phyloP scores from a whole-genome alignment of 2,329 filamentous ascomycete genomes.

The Xylaria sp. region DNA sequence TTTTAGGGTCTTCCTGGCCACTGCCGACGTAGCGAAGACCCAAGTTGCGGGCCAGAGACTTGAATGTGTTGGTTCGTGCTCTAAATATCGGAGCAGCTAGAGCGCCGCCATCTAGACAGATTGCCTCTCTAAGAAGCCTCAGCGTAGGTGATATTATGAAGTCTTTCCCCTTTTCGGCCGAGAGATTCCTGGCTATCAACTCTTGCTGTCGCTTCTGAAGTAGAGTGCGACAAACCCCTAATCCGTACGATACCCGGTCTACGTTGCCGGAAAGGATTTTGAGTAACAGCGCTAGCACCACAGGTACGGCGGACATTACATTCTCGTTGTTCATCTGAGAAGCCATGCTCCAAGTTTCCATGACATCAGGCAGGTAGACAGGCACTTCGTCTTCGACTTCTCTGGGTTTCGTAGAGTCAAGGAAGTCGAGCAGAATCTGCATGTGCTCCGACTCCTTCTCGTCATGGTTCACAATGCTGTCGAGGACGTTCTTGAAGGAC shows the following conservation, averaged over 20 bases:
- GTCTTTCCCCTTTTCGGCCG: conserved; percentile 83
- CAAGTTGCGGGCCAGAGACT: conserved; percentile 83
- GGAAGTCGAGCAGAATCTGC: conserved; percentile 75
- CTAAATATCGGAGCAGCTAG: conserved; percentile 82
- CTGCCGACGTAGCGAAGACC: conserved; percentile 72
- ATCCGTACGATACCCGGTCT: conserved; percentile 78
- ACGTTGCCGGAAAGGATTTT: conserved; percentile 79
- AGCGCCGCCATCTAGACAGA: conserved; percentile 85
- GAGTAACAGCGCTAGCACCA: conserved; percentile 83
- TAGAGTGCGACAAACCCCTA: conserved; percentile 82
- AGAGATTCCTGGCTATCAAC: conserved; percentile 80
- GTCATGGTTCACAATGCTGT: conserved; percentile 68
- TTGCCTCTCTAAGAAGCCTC: conserved; percentile 85
- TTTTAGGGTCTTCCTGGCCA: conserved; percentile 71
- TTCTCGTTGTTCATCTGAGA: conserved; percentile 82
- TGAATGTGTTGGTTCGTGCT: conserved; percentile 80
- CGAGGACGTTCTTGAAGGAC: conserved; percentile 77
- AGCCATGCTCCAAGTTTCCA: conserved; percentile 89
- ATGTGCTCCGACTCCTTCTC: conserved; percentile 61
- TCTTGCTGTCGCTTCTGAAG: conserved; percentile 84
- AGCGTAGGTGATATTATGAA: conserved; percentile 90
- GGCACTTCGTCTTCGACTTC: conserved; percentile 66
- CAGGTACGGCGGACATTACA: conserved; percentile 81
- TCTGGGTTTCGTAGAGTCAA: conserved; percentile 66
- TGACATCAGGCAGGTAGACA: conserved; percentile 79